Conservation (phyloP, 2,329 filamentous ascomycete species). For the Penicillium sp. region DNA sequence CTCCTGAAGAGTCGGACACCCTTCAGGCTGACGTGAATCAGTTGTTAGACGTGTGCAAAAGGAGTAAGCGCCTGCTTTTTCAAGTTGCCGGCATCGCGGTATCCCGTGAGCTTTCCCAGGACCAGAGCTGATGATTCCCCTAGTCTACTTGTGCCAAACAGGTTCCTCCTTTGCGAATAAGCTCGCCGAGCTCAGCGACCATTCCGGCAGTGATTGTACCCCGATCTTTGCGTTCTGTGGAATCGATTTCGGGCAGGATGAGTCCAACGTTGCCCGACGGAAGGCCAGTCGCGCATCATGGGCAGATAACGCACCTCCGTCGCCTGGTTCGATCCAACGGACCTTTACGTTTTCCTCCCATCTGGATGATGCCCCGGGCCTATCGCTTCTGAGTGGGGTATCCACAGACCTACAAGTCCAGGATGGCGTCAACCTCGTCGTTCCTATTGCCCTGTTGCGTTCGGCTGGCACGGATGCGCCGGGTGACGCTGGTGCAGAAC, state of each 20-base stretch:
- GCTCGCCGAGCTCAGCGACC: slow-evolving; percentile 47
- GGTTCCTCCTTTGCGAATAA: slow-evolving; percentile 49
- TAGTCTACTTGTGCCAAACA: slow-evolving; percentile 51
- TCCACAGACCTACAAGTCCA: slow-evolving; percentile 47
- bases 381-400: slow-evolving; percentile 45
- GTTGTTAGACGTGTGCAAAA: slow-evolving; percentile 47
- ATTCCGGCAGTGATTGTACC: slow-evolving; percentile 41
- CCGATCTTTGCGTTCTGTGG: slow-evolving; percentile 54
- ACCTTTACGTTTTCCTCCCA: slow-evolving; percentile 41
- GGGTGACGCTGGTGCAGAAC: slow-evolving; percentile 4
- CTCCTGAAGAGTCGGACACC: slow-evolving; percentile 39
- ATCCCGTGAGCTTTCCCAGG: neutral
- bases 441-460: slow-evolving; percentile 46
- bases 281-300: slow-evolving; percentile 27
- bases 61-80: slow-evolving; percentile 41
- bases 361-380: slow-evolving; percentile 43
- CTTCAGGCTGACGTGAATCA: slow-evolving; percentile 45
- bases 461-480: slow-evolving; percentile 18
- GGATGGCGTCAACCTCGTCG: slow-evolving; percentile 44
- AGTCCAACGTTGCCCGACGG: slow-evolving; percentile 30
- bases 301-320: slow-evolving; percentile 27
- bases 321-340: slow-evolving; percentile 29
- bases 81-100: neutral
- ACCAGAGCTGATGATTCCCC: slow-evolving; percentile 8
- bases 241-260: slow-evolving; percentile 39